A percentile compares a stretch with the other conserved stretches of the same genome.
Conservation (phyloP, 768 basidiomycete species). For the Xerocomus potaroensis region DNA sequence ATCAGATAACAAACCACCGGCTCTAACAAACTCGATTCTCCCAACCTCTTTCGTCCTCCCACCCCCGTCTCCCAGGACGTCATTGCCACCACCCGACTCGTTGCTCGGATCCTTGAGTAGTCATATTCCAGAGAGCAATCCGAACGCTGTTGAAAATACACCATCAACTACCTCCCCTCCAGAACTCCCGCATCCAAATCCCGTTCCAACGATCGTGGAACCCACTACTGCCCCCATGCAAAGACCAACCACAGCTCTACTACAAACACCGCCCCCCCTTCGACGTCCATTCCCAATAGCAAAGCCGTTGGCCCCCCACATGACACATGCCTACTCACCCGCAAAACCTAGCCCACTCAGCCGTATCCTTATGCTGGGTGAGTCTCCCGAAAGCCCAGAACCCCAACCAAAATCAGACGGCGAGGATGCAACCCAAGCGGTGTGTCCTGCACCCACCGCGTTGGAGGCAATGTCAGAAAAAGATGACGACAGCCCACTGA, state of each 20-base stretch:
- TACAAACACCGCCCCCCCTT: conserved; percentile 21
- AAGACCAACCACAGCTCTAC: conserved; percentile 3
- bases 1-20: conserved; percentile 13
- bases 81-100: conserved; percentile 44
- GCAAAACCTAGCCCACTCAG: conserved; percentile 77
- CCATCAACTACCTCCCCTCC: conserved; percentile 1
- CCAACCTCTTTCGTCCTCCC: conserved; percentile 74
- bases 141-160: background rate
- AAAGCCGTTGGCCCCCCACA: conserved; percentile 62
- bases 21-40: conserved; percentile 45
- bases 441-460: conserved; percentile 17
- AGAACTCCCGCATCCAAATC: conserved; percentile 5
- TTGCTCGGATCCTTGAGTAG: conserved; percentile 27
- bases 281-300: conserved; percentile 62
- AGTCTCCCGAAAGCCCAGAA: conserved; percentile 49
- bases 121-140: conserved; percentile 15
- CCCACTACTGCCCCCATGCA: conserved; percentile 6
- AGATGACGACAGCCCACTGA: conserved; percentile 49
- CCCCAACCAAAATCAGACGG: conserved; percentile 2
- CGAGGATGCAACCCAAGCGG: conserved; percentile 24
- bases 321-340: conserved; percentile 81
- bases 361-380: conserved; percentile 66
- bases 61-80: conserved; percentile 69
- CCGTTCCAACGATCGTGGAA: conserved; percentile 20
- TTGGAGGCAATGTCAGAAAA: conserved; percentile 21